Conservation (phyloP, 495 filamentous ascomycete genomes). For the Cladorrhinum samala region DNA sequence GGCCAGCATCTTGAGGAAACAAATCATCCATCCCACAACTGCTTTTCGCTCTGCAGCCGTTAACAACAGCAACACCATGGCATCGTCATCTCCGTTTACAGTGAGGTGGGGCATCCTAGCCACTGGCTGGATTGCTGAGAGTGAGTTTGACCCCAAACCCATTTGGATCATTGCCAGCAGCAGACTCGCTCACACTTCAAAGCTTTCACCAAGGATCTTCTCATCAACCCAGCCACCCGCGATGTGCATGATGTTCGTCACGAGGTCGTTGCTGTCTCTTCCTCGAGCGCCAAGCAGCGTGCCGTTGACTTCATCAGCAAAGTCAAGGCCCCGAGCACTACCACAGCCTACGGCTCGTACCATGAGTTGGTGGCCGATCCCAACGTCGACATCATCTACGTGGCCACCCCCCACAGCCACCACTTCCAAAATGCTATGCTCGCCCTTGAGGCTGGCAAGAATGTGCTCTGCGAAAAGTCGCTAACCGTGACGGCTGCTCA, state of each 20-base stretch:
- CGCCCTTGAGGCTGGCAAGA: conserved; percentile 73
- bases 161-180: too few relatives aligned
- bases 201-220: conserved; percentile 81
- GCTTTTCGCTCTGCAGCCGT: not conserved
- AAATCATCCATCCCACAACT: not conserved
- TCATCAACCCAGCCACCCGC: conserved; percentile 67
- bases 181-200: conserved; percentile 6
- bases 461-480: conserved; percentile 89
- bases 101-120: conserved; percentile 79
- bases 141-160: conserved; percentile 39
- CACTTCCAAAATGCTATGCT: conserved; percentile 90
- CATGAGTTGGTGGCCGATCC: conserved; percentile 68
- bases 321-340: conserved; percentile 54
- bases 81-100: conserved; percentile 47
- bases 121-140: conserved; percentile 72
- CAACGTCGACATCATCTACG: conserved; percentile 80
- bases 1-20: not conserved
- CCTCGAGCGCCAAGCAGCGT: conserved; percentile 62
- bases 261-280: conserved; percentile 73
- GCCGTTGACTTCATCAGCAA: conserved; percentile 68
- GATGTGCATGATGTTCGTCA: conserved; percentile 69
- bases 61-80: conserved; percentile 24
- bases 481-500: conserved; percentile 87
- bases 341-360: conserved; percentile 78
- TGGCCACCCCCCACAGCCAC: conserved; percentile 91